These are phyloP conservation scores for Amoebophrya sp. DNA, from an alignment of 169 alveolate genomes.

Conservation along the genomic window DNA sequence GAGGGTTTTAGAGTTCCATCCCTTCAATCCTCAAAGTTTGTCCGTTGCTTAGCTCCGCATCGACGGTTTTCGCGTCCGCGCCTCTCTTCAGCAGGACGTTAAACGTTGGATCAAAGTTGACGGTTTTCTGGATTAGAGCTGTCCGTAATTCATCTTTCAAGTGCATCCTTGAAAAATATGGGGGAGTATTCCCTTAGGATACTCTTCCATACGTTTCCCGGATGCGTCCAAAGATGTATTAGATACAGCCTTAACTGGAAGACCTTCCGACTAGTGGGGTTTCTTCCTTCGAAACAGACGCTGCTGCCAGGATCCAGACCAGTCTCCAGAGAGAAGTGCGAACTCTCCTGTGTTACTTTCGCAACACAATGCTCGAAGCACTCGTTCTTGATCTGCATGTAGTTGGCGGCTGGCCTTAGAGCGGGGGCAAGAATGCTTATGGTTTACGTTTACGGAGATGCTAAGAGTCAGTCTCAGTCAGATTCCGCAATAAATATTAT, in stretches of 20 bases:
- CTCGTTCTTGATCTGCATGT: conserved; percentile 6
- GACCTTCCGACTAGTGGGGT: background rate
- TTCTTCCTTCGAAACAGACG: background rate
- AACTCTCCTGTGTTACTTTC: conserved; percentile 6
- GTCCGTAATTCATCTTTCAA: too few relatives aligned
- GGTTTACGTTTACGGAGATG: too few relatives aligned
- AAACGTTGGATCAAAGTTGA: background rate
- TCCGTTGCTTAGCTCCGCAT: background rate
- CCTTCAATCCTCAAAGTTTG: background rate
- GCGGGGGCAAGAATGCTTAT: too few relatives aligned
- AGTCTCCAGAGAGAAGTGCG: background rate
- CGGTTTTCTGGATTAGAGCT: conserved; percentile 28
- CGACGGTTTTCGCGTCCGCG: background rate
- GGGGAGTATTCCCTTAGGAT: too few relatives aligned
- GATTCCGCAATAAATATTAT: too few relatives aligned
- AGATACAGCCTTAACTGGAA: too few relatives aligned
- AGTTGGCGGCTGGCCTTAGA: too few relatives aligned
- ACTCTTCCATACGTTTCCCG: too few relatives aligned
- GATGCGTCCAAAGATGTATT: too few relatives aligned
- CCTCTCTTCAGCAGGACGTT: background rate
- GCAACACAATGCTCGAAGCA: conserved; percentile 7
- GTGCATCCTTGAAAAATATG: too few relatives aligned
- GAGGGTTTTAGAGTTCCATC: background rate
- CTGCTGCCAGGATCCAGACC: background rate
- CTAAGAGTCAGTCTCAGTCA: too few relatives aligned